Conservation (phyloP, 306 rosid species). For the Biancaea sappan region DNA sequence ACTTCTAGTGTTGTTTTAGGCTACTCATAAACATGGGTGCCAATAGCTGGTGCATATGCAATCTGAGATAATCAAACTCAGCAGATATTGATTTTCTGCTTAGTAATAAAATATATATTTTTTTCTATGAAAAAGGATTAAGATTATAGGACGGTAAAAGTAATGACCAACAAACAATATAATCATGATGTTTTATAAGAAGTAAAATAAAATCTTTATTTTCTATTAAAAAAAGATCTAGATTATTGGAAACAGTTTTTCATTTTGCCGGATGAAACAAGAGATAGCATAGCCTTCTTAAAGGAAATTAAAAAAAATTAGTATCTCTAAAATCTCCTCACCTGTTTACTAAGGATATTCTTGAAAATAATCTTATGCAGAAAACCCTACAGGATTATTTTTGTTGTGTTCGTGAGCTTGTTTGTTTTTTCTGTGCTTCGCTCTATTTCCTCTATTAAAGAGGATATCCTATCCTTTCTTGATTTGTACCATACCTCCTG, state of each 20-base stretch:
- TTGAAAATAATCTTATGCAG: background rate
- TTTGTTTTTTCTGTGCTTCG: constrained; percentile 15
- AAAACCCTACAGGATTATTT: background rate
- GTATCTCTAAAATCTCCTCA: background rate
- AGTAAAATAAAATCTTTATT: no score
- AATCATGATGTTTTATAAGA: background rate
- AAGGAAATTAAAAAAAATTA: background rate
- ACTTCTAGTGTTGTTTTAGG: no score
- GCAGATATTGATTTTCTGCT: no score
- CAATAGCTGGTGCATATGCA: no score
- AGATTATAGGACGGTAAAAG: background rate
- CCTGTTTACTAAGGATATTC: background rate
- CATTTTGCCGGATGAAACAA: background rate
- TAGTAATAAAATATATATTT: no score
- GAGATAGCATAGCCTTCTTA: background rate
- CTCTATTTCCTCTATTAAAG: constrained; percentile 2
- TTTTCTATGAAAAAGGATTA: no score
- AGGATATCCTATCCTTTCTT: constrained; percentile 9
- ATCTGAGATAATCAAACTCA: no score
- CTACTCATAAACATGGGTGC: no score
- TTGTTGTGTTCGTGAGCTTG: constrained; percentile 3
- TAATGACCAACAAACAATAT: background rate
- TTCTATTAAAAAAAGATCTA: no score
- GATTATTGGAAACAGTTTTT: no score
- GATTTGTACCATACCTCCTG: background rate